A percentile compares a stretch with the other conserved stretches of the same genome.
These are phyloP conservation scores for Magnolia officinalis DNA, from an alignment of 164 flowering plant genomes.

Conservation along the genomic window DNA sequence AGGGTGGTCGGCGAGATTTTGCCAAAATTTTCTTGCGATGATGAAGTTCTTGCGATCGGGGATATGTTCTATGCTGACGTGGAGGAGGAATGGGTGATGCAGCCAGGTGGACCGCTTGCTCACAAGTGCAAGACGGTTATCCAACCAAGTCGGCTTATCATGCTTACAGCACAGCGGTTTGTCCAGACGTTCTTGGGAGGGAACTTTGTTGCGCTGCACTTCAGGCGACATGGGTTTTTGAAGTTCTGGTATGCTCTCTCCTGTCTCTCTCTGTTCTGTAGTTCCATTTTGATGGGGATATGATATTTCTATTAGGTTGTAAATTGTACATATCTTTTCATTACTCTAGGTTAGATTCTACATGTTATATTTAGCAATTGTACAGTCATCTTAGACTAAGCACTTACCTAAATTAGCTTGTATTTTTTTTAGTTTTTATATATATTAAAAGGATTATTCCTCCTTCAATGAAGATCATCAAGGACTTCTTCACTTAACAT, in stretches of 20 bases:
- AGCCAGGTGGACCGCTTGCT: slow-evolving; percentile 94
- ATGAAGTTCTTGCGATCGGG: slow-evolving; percentile 84
- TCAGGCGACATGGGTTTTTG: slow-evolving; percentile 89
- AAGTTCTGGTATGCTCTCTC: slow-evolving; percentile 73
- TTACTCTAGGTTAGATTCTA: too few relatives aligned
- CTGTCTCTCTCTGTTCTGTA: not conserved
- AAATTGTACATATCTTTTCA: too few relatives aligned
- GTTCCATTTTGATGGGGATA: not conserved
- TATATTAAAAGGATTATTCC: too few relatives aligned
- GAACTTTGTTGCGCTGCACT: slow-evolving; percentile 79
- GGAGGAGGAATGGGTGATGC: slow-evolving; percentile 89
- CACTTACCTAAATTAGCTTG: too few relatives aligned
- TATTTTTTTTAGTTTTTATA: too few relatives aligned
- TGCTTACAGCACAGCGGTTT: slow-evolving; percentile 91
- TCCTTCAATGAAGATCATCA: too few relatives aligned
- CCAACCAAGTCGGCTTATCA: slow-evolving; percentile 77
- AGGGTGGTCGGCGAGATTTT: slow-evolving; percentile 56
- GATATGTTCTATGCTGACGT: slow-evolving; percentile 89
- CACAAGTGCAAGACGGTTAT: slow-evolving; percentile 80
- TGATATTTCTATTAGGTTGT: too few relatives aligned
- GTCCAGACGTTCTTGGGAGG: slow-evolving; percentile 90
- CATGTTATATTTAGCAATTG: too few relatives aligned
- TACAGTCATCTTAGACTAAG: too few relatives aligned
- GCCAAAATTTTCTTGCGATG: slow-evolving; percentile 57
- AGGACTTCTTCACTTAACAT: too few relatives aligned